Evolutionary conservation across 75 land plant genomes (phyloP).

Genomic region (Selaginella tamariscina): DNA sequence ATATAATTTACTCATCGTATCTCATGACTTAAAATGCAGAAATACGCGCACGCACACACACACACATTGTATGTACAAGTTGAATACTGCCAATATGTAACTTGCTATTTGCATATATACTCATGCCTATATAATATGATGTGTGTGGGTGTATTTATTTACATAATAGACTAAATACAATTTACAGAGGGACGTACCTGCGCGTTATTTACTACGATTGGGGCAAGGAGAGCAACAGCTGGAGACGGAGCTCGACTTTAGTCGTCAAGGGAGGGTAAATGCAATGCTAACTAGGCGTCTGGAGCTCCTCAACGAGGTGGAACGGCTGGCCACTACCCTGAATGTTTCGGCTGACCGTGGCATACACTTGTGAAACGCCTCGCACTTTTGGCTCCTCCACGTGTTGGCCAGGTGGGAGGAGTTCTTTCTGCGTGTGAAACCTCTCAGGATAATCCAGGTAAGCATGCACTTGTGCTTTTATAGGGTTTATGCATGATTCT

Average conservation of each 20-base stretch:
- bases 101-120: too few relatives aligned
- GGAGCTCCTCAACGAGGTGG: background rate
- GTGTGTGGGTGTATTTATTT: too few relatives aligned
- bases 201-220: constrained; percentile 1
- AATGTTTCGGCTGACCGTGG: constrained; percentile 1
- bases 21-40: too few relatives aligned
- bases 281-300: constrained; percentile 6
- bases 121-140: too few relatives aligned
- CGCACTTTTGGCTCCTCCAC: constrained; percentile 11
- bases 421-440: constrained; percentile 2
- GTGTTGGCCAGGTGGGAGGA: constrained; percentile 8
- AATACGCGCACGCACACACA: too few relatives aligned
- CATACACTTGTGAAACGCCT: constrained; percentile 10
- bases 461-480: too few relatives aligned
- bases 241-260: constrained; percentile 4
- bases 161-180: too few relatives aligned
- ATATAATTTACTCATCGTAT: too few relatives aligned
- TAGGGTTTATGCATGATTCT: too few relatives aligned
- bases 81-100: too few relatives aligned
- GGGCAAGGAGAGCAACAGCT: constrained; percentile 9
- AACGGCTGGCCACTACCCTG: constrained; percentile 4
- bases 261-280: constrained; percentile 5
- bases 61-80: too few relatives aligned
- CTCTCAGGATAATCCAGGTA: background rate
- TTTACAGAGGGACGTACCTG: constrained; percentile 7